Base-by-base conservation (phyloP, 2,329 filamentous ascomycete genomes). In the Xylaria multiplex region DNA sequence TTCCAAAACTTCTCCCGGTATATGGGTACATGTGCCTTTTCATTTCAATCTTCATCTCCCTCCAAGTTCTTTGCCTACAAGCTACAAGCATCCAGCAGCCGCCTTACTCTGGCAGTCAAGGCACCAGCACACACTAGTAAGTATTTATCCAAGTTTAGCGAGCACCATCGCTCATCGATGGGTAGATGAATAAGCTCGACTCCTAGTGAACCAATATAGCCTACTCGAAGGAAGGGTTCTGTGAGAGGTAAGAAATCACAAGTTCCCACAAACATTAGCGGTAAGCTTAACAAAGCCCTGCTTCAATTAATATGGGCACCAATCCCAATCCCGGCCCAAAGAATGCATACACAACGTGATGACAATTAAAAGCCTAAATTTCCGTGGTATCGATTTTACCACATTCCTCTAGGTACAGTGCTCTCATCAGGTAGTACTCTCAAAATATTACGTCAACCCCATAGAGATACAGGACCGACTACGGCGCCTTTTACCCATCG, bases 231-330 rank as follows among this genome's bases (percentile, higher is more conserved):
- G 50, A 55, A 37, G 19, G 30, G 11, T 45, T 37, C 16, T 14
- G 19, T n/a, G 14, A 19, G 11, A 45, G 24, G 48, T 24, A 27
- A 27, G 42, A 42, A 27, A 37, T 30, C 43, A 40, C 32, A n/a
- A 56, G 43, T 5, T 32, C 52, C 59, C 52, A 43, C 59, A 62
- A 40, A 13, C 59, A 52, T 35, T 22, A 32, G 32, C 16, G 52
- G 52, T 55, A 62, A 27, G 43, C 59, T 46, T n/a, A 35, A 42
- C 42, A 27, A 62, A 53, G 53, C 40, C 22, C 50, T 40, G 45
- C 30, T 24, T 56, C 50, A 61, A 54, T 42, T 6, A n/a, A 19
- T 50, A 27, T 42, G 24, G 11, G 13, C 37, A 61, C 27, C 13
- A 49, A 45, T 14, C 37, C 50, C 24, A 49, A 45, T 14, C 37